These are phyloP conservation scores for Rhizopogon salebrosus DNA, from an alignment of 768 basidiomycete genomes.

Conservation along the genomic window DNA sequence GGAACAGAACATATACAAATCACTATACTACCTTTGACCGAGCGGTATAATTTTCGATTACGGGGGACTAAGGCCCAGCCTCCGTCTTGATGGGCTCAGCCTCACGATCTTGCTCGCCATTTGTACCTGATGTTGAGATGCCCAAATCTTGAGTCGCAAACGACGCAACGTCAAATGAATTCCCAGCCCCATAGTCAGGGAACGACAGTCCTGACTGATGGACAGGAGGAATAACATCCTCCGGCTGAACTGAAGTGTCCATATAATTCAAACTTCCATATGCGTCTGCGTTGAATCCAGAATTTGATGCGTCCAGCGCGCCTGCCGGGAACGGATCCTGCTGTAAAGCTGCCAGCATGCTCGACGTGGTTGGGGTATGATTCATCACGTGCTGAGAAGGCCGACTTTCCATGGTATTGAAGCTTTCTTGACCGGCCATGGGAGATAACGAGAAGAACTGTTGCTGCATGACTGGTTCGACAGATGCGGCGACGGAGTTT, in stretches of 20 bases:
- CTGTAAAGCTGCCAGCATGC: conserved; percentile 86
- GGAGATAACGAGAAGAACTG: conserved; percentile 83
- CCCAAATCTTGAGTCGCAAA: conserved; percentile 65
- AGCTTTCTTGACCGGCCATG: conserved; percentile 85
- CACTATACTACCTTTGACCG: conserved; percentile 23
- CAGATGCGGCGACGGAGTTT: conserved; percentile 87
- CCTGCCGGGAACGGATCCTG: conserved; percentile 65
- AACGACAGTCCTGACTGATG: conserved; percentile 66
- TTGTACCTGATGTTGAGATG: conserved; percentile 43
- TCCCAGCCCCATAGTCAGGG: conserved; percentile 61
- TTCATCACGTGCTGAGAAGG: conserved; percentile 56
- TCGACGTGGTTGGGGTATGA: conserved; percentile 83
- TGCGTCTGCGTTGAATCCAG: conserved; percentile 61
- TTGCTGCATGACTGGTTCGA: conserved; percentile 89
- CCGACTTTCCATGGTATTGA: conserved; percentile 59
- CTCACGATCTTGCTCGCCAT: conserved; percentile 59
- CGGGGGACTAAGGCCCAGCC: conserved; percentile 30
- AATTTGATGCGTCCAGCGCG: conserved; percentile 58
- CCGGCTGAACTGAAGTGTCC: conserved; percentile 62
- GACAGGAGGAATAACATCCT: conserved; percentile 55
- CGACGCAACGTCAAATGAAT: conserved; percentile 65
- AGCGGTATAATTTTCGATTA: conserved; percentile 13
- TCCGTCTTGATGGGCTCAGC: conserved; percentile 66
- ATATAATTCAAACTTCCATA: conserved; percentile 73
- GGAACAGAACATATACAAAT: conserved; percentile 23